Conservation (phyloP, 2,329 filamentous ascomycete species). For the Diaporthe eres region DNA sequence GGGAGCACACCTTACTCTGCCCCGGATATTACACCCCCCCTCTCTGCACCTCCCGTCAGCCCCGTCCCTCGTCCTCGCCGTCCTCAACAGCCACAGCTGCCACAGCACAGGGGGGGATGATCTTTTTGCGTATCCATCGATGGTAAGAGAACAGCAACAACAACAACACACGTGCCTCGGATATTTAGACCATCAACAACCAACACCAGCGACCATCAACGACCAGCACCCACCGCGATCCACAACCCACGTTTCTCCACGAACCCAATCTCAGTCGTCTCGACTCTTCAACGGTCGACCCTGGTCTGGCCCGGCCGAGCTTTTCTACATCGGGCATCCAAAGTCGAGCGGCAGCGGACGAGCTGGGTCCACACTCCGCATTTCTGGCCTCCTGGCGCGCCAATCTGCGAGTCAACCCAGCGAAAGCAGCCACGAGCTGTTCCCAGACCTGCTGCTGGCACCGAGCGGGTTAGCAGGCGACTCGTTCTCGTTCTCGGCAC, state of each 20-base stretch:
- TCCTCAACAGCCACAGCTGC: slow-evolving; percentile 23
- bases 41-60: slow-evolving; percentile 7
- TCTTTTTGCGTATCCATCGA: background rate
- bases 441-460: slow-evolving; percentile 15
- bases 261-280: slow-evolving; percentile 18
- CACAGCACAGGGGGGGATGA: background rate
- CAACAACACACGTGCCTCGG: background rate
- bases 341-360: slow-evolving; percentile 36
- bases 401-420: slow-evolving; percentile 37
- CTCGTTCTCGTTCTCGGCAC: slow-evolving; percentile 14
- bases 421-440: slow-evolving; percentile 26
- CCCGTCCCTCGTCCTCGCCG: slow-evolving; percentile 16
- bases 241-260: slow-evolving; percentile 4
- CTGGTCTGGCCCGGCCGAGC: slow-evolving; percentile 34
- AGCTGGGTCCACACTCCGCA: slow-evolving; percentile 33
- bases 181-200: background rate
- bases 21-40: slow-evolving; percentile 15
- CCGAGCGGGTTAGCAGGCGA: slow-evolving; percentile 24
- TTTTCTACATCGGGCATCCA: slow-evolving; percentile 37
- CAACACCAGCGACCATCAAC: slow-evolving; percentile 3
- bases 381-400: slow-evolving; percentile 30
- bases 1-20: slow-evolving; percentile 6
- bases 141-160: background rate
- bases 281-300: slow-evolving; percentile 4
- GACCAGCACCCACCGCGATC: slow-evolving; percentile 6